phyloP scores from a whole-genome alignment of 2,329 filamentous ascomycete species.

The Penicillium sp. region DNA sequence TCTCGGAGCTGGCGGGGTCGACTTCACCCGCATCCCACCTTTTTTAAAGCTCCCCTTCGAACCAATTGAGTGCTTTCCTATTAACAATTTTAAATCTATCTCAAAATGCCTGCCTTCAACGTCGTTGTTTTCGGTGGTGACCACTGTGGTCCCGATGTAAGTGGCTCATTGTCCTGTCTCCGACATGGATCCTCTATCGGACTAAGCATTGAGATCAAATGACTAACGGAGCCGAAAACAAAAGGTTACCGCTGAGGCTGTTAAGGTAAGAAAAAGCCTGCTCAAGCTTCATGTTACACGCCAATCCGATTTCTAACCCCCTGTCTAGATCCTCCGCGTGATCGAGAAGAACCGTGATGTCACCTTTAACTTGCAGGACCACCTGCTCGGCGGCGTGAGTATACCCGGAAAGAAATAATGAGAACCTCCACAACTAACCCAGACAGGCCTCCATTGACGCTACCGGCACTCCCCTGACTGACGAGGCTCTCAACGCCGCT shows the following conservation, averaged over 20 bases:
- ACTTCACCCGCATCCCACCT: constrained; percentile 25
- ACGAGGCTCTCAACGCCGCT: constrained; percentile 77
- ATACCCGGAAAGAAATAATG: neutral
- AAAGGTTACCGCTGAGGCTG: constrained; percentile 77
- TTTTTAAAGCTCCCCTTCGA: constrained; percentile 21
- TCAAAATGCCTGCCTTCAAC: constrained; percentile 68
- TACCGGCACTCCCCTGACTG: constrained; percentile 74
- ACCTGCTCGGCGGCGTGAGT: constrained; percentile 88
- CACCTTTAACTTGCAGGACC: constrained; percentile 86
- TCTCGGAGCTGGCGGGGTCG: constrained; percentile 27
- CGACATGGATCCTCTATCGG: neutral
- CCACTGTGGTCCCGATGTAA: constrained; percentile 82
- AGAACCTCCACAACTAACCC: neutral
- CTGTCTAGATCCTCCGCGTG: constrained; percentile 68
- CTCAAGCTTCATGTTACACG: neutral
- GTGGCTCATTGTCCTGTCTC: constrained; percentile 23
- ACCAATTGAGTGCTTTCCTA: constrained; percentile 17
- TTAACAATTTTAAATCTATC: constrained; percentile 10
- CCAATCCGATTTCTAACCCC: neutral
- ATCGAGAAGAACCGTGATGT: constrained; percentile 71
- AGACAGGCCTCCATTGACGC: constrained; percentile 82
- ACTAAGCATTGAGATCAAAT: constrained; percentile 3
- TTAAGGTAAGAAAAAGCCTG: constrained; percentile 63
- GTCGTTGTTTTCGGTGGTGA: constrained; percentile 82
- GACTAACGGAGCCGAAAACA: constrained; percentile 5